phyloP scores from a whole-genome alignment of 208 protist species.

The Leptomonas seymouri region DNA sequence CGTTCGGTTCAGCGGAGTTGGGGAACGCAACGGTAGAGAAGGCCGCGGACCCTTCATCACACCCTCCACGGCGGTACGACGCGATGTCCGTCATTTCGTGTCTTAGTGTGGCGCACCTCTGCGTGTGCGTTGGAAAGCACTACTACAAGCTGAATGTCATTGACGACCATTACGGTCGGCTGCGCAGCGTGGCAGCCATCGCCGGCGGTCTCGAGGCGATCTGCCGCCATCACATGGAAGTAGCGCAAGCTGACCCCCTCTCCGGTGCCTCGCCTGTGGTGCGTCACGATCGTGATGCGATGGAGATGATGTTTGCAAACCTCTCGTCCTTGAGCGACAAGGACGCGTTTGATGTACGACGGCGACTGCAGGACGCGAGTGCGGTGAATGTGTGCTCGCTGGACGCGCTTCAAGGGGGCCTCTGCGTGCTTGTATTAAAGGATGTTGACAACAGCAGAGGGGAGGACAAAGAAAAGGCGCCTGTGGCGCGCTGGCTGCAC shows the following conservation, averaged over 20 bases:
- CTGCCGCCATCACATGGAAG: slow-evolving; percentile 13
- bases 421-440: slow-evolving; percentile 73
- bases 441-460: neutral
- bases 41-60: no score
- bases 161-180: slow-evolving; percentile 30
- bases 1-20: slow-evolving; percentile 19
- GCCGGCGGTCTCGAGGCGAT: slow-evolving; percentile 33
- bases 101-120: slow-evolving; percentile 51
- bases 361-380: slow-evolving; percentile 63
- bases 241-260: slow-evolving; percentile 7
- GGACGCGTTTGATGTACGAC: slow-evolving; percentile 54
- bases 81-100: slow-evolving; percentile 21
- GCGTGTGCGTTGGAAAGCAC: slow-evolving; percentile 68
- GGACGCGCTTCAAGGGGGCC: slow-evolving; percentile 44
- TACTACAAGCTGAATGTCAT: slow-evolving; percentile 79
- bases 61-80: slow-evolving; percentile 28
- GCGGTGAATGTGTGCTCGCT: slow-evolving; percentile 67
- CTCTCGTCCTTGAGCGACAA: slow-evolving; percentile 45
- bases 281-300: slow-evolving; percentile 40
- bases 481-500: slow-evolving; percentile 64
- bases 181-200: slow-evolving; percentile 24
- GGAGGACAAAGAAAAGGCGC: neutral
- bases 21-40: neutral
- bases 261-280: slow-evolving; percentile 37
- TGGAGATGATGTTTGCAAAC: slow-evolving; percentile 51